phyloP scores from a whole-genome alignment of 805 yeast genomes.

The Komagataella mondaviorum region DNA sequence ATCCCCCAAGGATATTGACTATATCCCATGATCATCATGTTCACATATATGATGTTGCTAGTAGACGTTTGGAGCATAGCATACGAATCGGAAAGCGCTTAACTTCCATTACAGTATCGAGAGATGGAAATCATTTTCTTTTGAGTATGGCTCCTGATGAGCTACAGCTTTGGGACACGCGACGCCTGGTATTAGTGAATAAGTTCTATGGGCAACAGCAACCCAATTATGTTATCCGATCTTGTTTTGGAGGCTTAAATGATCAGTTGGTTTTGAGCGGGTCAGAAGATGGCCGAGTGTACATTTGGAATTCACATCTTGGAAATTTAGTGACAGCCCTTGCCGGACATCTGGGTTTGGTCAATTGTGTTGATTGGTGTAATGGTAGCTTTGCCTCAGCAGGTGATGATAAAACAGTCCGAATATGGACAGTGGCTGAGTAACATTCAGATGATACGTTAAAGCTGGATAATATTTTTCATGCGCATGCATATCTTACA shows the following conservation, averaged over 20 bases:
- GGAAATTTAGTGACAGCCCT: constrained; percentile 53
- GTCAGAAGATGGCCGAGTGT: constrained; percentile 67
- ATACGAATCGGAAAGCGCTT: constrained; percentile 42
- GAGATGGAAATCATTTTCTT: constrained; percentile 36
- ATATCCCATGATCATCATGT: constrained; percentile 52
- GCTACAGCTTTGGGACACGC: constrained; percentile 70
- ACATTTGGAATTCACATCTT: constrained; percentile 63
- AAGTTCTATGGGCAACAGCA: constrained; percentile 67
- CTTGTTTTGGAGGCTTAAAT: constrained; percentile 61
- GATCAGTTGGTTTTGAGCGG: constrained; percentile 71
- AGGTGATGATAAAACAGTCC: constrained; percentile 4
- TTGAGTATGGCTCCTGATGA: constrained; percentile 65
- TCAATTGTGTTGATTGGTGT: constrained; percentile 72
- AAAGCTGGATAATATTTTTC: neutral
- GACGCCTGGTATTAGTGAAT: constrained; percentile 39
- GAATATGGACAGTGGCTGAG: constrained; percentile 2
- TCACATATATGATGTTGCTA: constrained; percentile 39
- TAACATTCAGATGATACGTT: neutral
- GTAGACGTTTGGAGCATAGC: constrained; percentile 19
- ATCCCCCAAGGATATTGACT: constrained; percentile 47
- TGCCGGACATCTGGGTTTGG: constrained; percentile 49
- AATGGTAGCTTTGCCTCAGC: constrained; percentile 3
- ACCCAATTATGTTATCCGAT: constrained; percentile 53
- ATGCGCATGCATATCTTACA: neutral
- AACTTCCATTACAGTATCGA: constrained; percentile 51